phyloP scores from a whole-genome alignment of 169 alveolate genomes.

The Sarcocystis neurona region DNA sequence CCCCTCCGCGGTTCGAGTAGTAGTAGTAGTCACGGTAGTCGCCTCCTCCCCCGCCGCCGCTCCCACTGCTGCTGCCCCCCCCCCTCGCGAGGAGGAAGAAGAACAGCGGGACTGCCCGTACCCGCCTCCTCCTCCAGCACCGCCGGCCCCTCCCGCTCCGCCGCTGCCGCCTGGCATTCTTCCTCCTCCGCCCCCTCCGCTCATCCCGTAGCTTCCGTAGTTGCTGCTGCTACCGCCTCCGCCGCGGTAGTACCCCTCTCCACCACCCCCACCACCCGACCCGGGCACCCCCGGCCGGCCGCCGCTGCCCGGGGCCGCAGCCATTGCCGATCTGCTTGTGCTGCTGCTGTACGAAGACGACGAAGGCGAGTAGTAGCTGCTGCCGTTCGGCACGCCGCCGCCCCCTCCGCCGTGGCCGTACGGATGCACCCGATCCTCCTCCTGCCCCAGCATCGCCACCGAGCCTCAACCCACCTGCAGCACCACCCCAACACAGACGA shows the following conservation, averaged over 20 bases:
- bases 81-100: no score
- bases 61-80: slow-evolving; percentile 34
- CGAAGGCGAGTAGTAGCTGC: background rate
- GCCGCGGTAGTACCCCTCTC: slow-evolving; percentile 24
- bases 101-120: no score
- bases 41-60: slow-evolving; percentile 39
- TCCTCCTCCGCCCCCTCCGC: background rate
- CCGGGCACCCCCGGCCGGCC: background rate
- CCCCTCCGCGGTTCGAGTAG: no score
- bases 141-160: slow-evolving; percentile 4
- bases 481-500: no score
- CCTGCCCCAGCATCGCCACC: background rate
- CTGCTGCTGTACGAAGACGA: background rate
- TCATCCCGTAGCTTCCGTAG: background rate
- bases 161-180: slow-evolving; percentile 1
- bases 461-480: no score
- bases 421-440: background rate
- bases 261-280: background rate
- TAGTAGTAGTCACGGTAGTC: background rate
- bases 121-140: slow-evolving; percentile 35
- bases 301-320: background rate
- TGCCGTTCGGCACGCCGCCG: background rate
- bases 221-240: background rate
- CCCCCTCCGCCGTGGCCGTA: background rate
- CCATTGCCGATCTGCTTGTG: background rate